These are phyloP conservation scores for Chytriomyces sp. DNA, from an alignment of 192 early-diverging fungal species.

Conservation along the genomic window DNA sequence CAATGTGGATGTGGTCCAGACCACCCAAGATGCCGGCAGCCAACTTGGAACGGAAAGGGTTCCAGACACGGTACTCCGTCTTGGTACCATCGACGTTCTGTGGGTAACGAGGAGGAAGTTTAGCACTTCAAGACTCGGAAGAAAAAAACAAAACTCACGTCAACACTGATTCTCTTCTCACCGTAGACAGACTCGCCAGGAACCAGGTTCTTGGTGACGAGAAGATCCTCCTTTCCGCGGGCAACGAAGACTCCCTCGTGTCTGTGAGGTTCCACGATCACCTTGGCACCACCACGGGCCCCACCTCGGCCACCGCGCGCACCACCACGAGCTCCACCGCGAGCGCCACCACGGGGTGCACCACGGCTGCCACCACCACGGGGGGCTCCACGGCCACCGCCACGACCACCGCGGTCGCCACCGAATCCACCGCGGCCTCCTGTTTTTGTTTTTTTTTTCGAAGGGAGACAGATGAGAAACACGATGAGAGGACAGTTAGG, in stretches of 20 bases:
- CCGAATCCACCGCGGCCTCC: constrained; percentile 48
- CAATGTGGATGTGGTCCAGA: constrained; percentile 93
- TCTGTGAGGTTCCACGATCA: constrained; percentile 95
- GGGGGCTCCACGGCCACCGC: constrained; percentile 51
- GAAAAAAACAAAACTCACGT: constrained; percentile 62
- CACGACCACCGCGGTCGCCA: constrained; percentile 56
- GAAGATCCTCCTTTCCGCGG: constrained; percentile 97
- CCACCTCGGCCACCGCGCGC: constrained; percentile 70
- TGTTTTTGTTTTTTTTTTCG: too few species aligned
- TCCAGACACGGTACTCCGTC: constrained; percentile 99
- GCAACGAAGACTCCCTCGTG: constrained; percentile 96
- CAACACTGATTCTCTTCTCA: constrained; percentile 96
- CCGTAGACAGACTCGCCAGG: constrained; percentile 97
- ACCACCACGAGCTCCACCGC: constrained; percentile 63
- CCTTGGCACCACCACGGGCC: constrained; percentile 89
- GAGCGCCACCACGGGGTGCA: constrained; percentile 54
- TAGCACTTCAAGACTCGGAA: not conserved
- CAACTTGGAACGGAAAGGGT: constrained; percentile 98
- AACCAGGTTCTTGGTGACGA: constrained; percentile 98
- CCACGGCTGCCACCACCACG: constrained; percentile 40
- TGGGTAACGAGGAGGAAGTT: not conserved
- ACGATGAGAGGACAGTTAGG: too few species aligned
- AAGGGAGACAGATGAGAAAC: not conserved
- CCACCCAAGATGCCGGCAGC: constrained; percentile 97
- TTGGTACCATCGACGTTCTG: constrained; percentile 87